Percentiles rank a stretch among this genome's conserved stretches.
phyloP scores from a whole-genome alignment of 495 filamentous ascomycete genomes.

The Neurospora africana region DNA sequence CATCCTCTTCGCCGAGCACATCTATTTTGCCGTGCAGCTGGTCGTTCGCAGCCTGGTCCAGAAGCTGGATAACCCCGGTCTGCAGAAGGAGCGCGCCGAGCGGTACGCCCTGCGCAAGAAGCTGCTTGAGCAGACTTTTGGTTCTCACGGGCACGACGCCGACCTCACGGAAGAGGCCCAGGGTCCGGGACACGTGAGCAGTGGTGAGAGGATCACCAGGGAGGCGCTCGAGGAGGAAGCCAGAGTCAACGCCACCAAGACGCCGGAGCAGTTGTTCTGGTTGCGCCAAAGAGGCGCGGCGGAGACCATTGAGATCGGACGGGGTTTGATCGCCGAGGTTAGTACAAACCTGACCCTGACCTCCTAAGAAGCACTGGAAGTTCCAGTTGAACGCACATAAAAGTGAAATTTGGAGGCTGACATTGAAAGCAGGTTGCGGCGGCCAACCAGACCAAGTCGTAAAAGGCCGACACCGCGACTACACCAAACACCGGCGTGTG shows the following conservation, averaged over 20 bases:
- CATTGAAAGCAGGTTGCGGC: not conserved
- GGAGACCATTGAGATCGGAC: constrained; percentile 31
- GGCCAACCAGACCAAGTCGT: constrained; percentile 13
- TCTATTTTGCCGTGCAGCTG: constrained; percentile 65
- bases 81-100: constrained; percentile 70
- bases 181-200: constrained; percentile 18
- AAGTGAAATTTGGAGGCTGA: not conserved
- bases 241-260: constrained; percentile 40
- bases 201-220: constrained; percentile 39
- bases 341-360: not conserved
- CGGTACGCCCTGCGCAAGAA: constrained; percentile 63
- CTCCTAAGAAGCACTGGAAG: not conserved
- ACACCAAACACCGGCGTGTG: not conserved
- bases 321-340: constrained; percentile 15
- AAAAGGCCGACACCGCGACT: not conserved
- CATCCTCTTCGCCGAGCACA: constrained; percentile 78
- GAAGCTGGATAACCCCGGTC: constrained; percentile 76
- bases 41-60: constrained; percentile 56
- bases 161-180: constrained; percentile 14
- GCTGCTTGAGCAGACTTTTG: constrained; percentile 52
- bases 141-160: constrained; percentile 5
- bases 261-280: constrained; percentile 46
- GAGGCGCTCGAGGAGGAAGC: constrained; percentile 56
- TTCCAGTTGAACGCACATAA: not conserved
- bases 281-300: constrained; percentile 26